phyloP scores from a whole-genome alignment of 2,329 filamentous ascomycete genomes.

The Penicillium sp. region DNA sequence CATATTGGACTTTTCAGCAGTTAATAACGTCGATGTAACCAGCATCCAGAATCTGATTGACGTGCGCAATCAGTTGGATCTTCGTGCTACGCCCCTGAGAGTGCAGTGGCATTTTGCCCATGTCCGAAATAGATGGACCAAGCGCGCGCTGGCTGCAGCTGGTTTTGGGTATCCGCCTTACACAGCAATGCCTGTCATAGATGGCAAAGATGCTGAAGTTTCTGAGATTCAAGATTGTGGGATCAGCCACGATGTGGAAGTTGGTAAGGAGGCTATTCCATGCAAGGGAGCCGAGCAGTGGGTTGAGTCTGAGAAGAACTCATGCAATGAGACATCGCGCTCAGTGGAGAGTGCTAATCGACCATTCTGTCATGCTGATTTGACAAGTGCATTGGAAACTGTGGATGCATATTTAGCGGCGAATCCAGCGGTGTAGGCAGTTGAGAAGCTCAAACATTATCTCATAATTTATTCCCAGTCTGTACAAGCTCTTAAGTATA shows the following conservation, averaged over 20 bases:
- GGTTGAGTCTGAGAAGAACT: background rate
- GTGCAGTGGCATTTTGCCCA: slow-evolving; percentile 90
- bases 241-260: background rate
- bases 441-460: background rate
- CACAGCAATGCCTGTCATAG: background rate
- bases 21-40: slow-evolving; percentile 87
- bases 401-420: background rate
- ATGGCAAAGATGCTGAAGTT: background rate
- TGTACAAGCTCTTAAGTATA: background rate
- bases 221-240: background rate
- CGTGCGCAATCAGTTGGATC: slow-evolving; percentile 81
- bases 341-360: slow-evolving; percentile 31
- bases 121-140: slow-evolving; percentile 86
- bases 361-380: slow-evolving; percentile 18
- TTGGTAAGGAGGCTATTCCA: background rate
- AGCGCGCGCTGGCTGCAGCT: slow-evolving; percentile 73
- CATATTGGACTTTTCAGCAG: slow-evolving; percentile 81
- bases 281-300: background rate
- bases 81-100: slow-evolving; percentile 68
- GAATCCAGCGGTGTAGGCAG: background rate
- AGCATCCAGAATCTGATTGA: slow-evolving; percentile 85
- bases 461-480: background rate
- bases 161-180: slow-evolving; percentile 70
- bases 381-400: background rate
- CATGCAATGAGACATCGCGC: background rate